Evolutionary conservation across 202 grass and related monocot species (phyloP).

Genomic region (Panicum hallii): DNA sequence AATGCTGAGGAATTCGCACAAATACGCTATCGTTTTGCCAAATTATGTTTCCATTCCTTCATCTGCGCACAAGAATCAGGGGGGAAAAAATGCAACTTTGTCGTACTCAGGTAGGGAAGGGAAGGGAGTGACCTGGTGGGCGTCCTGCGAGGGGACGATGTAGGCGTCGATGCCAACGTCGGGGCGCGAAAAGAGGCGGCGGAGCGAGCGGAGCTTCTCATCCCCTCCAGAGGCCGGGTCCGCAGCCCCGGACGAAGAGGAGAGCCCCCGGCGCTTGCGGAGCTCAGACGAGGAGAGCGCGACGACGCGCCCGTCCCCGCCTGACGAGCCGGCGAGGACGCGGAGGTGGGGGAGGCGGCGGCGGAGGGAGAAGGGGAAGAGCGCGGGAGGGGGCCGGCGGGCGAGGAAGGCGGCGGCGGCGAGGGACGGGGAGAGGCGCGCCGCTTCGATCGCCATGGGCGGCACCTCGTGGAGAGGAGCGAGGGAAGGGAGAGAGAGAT

Average conservation of each 20-base stretch:
- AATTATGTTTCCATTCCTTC: background rate
- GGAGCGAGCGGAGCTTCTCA: conserved; percentile 74
- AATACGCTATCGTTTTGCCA: background rate
- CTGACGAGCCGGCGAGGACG: conserved; percentile 34
- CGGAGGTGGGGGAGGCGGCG: conserved; percentile 36
- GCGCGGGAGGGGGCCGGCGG: conserved; percentile 15
- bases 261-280: conserved; percentile 49
- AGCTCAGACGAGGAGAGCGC: conserved; percentile 79
- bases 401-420: conserved; percentile 57
- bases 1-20: background rate
- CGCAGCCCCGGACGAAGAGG: background rate
- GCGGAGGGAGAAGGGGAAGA: conserved; percentile 17
- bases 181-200: conserved; percentile 65
- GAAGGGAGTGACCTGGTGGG: conserved; percentile 69
- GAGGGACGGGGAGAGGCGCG: conserved; percentile 50
- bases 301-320: conserved; percentile 55
- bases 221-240: conserved; percentile 31
- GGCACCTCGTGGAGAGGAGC: too few species aligned
- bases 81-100: background rate
- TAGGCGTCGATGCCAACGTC: conserved; percentile 87
- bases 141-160: conserved; percentile 94
- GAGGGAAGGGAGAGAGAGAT: too few species aligned
- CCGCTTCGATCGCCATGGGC: conserved; percentile 61
- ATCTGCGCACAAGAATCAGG: background rate
- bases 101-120: background rate